A percentile compares a stretch with the other conserved stretches of the same genome.
phyloP scores from a whole-genome alignment of 2,329 filamentous ascomycete species.

The Mycocentrospora acerina region DNA sequence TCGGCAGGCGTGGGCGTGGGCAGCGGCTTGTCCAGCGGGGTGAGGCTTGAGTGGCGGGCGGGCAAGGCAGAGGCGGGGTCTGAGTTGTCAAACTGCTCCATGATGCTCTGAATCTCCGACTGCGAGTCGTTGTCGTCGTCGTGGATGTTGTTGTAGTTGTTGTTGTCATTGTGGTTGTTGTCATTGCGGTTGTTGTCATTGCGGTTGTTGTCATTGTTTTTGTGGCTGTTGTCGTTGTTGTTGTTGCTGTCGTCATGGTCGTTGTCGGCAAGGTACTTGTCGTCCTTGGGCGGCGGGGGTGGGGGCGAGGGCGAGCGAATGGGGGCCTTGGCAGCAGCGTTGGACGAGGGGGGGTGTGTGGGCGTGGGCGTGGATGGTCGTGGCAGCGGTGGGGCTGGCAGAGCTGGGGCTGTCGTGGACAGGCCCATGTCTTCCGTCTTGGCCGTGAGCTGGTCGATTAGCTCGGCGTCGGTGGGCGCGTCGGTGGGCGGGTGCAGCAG shows the following conservation, averaged over 20 bases:
- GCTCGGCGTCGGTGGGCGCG: constrained; percentile 9
- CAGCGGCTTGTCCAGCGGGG: constrained; percentile 59
- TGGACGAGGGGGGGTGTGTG: constrained; percentile 14
- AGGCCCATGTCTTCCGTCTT: constrained; percentile 17
- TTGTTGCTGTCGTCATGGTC: constrained; percentile 45
- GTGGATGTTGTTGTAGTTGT: constrained; percentile 45
- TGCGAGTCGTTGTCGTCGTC: constrained; percentile 61
- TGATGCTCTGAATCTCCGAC: constrained; percentile 93
- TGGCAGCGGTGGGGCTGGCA: too few species aligned
- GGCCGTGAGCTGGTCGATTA: constrained; percentile 19
- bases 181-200: constrained; percentile 40
- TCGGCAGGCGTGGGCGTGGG: constrained; percentile 25
- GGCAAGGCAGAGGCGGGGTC: constrained; percentile 60
- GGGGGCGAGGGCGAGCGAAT: constrained; percentile 45
- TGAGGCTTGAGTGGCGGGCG: constrained; percentile 82
- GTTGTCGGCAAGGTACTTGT: constrained; percentile 49
- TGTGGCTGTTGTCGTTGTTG: constrained; percentile 44
- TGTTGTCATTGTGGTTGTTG: constrained; percentile 51
- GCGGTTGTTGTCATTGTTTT: too few species aligned
- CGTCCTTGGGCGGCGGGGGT: constrained; percentile 54
- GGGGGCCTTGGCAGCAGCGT: constrained; percentile 30
- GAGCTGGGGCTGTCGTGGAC: constrained; percentile 25
- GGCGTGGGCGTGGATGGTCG: constrained; percentile 14
- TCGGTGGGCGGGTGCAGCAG: constrained; percentile 3
- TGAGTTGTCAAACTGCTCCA: constrained; percentile 82